Evolutionary conservation across 805 yeast genomes (phyloP), one percentile per base, ranked within the genome.

Genomic region (Cyberlindnera meyerae): DNA sequence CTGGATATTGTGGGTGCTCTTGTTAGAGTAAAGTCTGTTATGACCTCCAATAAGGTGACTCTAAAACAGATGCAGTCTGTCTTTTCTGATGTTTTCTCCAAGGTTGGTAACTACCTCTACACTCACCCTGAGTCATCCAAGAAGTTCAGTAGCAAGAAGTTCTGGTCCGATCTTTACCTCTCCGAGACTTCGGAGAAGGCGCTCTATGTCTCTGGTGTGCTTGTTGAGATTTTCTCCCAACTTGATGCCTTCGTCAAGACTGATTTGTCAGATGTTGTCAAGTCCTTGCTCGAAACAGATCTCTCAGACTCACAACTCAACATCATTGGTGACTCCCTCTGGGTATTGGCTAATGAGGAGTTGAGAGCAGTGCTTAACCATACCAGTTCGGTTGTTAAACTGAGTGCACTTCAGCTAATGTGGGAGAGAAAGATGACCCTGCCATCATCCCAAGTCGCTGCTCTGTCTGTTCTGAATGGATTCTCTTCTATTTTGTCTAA

Each of bases 1-100:
- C 47, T 71, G 22, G 85, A 79, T 46, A 57, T 70, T 8, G 63
- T 73, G 16, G 73, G 69, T 5, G 50, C 73, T 1, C 35, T 76
- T 1, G 53, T 56, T 29, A 65, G 76, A 45, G 39, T 74, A 4
- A 42, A 51, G 11, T 45, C 57, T 1, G 36, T 70, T 5, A 35
- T 68, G 4, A 24, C 45, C 0, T 63, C 60, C 20, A 38, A 46
- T 1, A n/a, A 33, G 0, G 30, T 61, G 3, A 20, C 39, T 1
- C 41, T 60, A 2, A 45, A 55, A 26, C 29, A 38, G 2, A 32
- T 57, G 2, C 59, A 60, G 29, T 43, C 44, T 2, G 42, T 58
- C 4, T 35, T 71, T 2, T 51, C 70, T 21, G 61, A 55, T 3
- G 42, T 74, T 2, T 39, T 71, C n/a, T 60, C 73, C 1, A 68